Conservation (phyloP, 106 monocot genomes). For the Ottelia alismoides region DNA sequence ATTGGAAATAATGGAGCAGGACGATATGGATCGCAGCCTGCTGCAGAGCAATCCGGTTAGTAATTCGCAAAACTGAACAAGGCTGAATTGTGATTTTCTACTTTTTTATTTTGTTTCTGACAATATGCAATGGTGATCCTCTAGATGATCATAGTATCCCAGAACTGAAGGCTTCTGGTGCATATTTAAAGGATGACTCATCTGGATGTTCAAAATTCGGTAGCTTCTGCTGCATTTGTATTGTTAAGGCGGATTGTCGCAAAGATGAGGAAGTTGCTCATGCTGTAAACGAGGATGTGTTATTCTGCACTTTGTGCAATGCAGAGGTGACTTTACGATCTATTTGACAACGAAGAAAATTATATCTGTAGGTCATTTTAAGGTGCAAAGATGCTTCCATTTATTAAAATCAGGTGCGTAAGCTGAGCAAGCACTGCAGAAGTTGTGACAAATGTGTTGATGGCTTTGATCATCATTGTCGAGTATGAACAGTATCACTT, state of each 20-base stretch:
- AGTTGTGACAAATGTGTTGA: slow-evolving; percentile 70
- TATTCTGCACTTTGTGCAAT: slow-evolving; percentile 75
- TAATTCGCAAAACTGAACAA: not conserved
- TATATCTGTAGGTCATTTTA: too few species aligned
- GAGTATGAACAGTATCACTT: too few species aligned
- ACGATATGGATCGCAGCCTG: slow-evolving; percentile 18
- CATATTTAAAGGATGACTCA: not conserved
- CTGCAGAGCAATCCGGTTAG: slow-evolving; percentile 8
- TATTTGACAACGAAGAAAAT: too few species aligned
- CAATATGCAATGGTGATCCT: not conserved
- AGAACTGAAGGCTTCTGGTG: not conserved
- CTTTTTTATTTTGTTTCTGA: too few species aligned
- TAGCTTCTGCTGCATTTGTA: slow-evolving; percentile 29
- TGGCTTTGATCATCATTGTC: slow-evolving; percentile 90
- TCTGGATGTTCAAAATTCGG: slow-evolving; percentile 11
- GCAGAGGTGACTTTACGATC: slow-evolving; percentile 52
- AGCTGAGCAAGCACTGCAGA: slow-evolving; percentile 66
- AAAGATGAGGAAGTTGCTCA: slow-evolving; percentile 19
- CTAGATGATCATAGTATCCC: not conserved
- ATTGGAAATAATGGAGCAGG: slow-evolving; percentile 8
- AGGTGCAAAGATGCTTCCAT: too few species aligned
- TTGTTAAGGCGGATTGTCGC: slow-evolving; percentile 55
- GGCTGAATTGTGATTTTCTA: too few species aligned
- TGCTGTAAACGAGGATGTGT: slow-evolving; percentile 28
- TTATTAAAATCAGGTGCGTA: slow-evolving; percentile 51